Evolutionary conservation across 2,329 filamentous ascomycete genomes (phyloP).

Genomic region (Xylariaceae sp.): DNA sequence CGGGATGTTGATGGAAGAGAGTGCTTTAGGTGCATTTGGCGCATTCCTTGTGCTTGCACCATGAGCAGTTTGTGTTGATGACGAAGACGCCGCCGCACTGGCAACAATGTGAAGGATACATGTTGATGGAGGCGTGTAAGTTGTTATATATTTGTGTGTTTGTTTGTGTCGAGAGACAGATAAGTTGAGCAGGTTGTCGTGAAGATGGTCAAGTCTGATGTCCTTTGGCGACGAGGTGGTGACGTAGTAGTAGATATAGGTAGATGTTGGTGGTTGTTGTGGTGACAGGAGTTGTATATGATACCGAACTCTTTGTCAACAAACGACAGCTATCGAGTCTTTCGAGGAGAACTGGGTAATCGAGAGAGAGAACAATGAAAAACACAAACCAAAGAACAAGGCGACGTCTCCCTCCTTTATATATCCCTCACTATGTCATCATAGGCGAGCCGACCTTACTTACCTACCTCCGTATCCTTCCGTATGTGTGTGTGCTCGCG

Average conservation of each 20-base stretch:
- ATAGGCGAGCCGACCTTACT: background rate
- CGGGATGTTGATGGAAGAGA: too few relatives aligned
- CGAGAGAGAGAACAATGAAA: background rate
- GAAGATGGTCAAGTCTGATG: background rate
- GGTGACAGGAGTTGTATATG: background rate
- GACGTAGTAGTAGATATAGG: background rate
- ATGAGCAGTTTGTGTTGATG: conserved; percentile 30
- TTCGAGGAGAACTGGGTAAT: background rate
- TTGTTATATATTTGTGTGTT: background rate
- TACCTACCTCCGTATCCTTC: background rate
- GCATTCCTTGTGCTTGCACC: conserved; percentile 32
- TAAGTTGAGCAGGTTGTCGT: background rate
- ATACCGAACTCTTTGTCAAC: too few relatives aligned
- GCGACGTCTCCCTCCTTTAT: conserved; percentile 10
- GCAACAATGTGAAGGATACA: conserved; percentile 31
- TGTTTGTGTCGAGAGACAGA: background rate
- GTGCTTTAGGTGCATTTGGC: conserved; percentile 20
- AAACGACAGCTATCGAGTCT: background rate
- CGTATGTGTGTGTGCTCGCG: background rate
- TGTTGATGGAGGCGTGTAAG: conserved; percentile 7
- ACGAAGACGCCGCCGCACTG: conserved; percentile 31
- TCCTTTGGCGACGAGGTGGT: background rate
- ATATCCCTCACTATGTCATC: conserved; percentile 8
- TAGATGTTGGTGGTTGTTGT: background rate
- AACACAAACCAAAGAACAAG: background rate